Base-by-base conservation (phyloP, 345 rosid genomes). In the Trapa bicornis region DNA sequence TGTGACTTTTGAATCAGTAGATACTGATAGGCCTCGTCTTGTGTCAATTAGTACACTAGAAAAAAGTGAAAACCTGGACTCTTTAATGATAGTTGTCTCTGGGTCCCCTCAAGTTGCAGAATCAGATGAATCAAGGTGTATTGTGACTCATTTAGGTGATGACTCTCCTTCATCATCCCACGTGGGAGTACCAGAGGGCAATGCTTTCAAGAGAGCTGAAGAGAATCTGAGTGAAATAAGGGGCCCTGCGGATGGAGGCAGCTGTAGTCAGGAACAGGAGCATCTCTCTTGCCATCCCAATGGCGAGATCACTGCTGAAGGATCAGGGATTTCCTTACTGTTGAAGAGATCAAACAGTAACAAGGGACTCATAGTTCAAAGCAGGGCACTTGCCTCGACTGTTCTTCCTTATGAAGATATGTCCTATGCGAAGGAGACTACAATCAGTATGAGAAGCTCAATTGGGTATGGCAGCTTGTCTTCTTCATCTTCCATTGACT, bases 401-500 rank as follows among this genome's bases (percentile, higher is more conserved):
- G 74, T 84, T 72, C 76, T 84, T 72, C 76, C 87, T 48, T 85
- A 79, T 64, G 95, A 91, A 74, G 93, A 89, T 52, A 76, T 86
- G 66, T 84, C 89, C 65, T 91, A 79, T 72, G 75, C 84, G 69
- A 83, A 95, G 75, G 86, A 85, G 65, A 80, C 78, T 76, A 74
- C 83, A 65, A 84, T 77, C 78, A 85, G 94, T 78, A 81, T 87
- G 65, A 86, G 91, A 87, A 91, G 93, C 86, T 94, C 93, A 67
- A 68, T 81, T 29, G 95, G 96, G 64, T 81, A 85, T 72, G 86
- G 84, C 32, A 94, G 89, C 77, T 74, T 72, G 29, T 94, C 99
- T 43, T 80, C 89, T 73, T 86, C 97, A 61, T 91, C 99, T 67
- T 91, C 96, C 70, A 71, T 81, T 74, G 99, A 94, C 81, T 79